Base-by-base conservation (phyloP, 139 green algal species). In the Pleodorina starrii region DNA sequence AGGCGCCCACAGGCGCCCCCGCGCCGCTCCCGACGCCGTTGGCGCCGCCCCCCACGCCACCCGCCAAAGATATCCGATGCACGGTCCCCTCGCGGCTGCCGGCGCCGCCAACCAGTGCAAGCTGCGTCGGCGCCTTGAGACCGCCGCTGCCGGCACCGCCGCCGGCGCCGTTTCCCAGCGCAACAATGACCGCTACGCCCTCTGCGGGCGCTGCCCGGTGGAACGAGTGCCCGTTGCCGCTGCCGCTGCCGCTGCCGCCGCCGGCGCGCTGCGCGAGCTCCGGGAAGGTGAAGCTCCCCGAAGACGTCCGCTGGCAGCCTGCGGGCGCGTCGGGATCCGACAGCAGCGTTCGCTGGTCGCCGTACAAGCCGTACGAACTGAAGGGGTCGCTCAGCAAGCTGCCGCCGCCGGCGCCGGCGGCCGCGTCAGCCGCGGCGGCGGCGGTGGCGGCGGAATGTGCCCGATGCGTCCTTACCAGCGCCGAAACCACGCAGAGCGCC, bases 401-500 rank as follows among this genome's bases (percentile, higher is more conserved):
- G n/a, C 76, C 76, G 32, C 76, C 76, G 32, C 57, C 76, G 5
- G 38, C 76, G 50, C 48, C 48, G 0, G 44, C 43, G 25, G 44
- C 46, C 38, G 44, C 44, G 50, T n/a, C 48, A 0, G 44, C 43
- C 5, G 44, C 46, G 27, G 44, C 44, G 43, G 75, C 23, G 46
- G 46, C 75, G n/a, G 75, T 27, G 29, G 46, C 75, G 10, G 29
- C 10, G 2, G 76, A 69, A 36, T 72, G 35, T 44, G 69, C 82
- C 4, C 46, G 32, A 4, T n/a, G 44, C 21, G 82, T 79, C 66
- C 82, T 88, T 76, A 88, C 82, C 82, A 88, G 82, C 66, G 82
- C 63, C 19, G 46, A 38, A n/a, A 79, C 82, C 32, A 71, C 66
- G 25, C 5, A 46, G 11, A 88, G 82, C 5, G 44, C 82, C 21